These are phyloP conservation scores for Aspergillus fijiensis DNA, from an alignment of 2,329 filamentous ascomycete species.

Conservation along the genomic window DNA sequence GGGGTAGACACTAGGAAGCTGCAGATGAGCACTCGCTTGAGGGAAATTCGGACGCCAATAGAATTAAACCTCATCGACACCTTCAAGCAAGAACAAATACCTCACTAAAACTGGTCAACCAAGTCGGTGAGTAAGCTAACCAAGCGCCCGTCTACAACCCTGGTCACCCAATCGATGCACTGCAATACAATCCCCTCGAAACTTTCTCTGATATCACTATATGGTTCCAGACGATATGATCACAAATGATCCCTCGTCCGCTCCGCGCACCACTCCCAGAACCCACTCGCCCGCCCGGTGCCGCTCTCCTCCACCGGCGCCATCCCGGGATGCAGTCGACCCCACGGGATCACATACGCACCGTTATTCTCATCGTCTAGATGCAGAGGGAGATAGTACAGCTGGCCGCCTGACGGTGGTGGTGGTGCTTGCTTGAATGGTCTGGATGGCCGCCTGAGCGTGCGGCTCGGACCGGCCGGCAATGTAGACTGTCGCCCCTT, in stretches of 20 bases:
- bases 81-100: too few species aligned
- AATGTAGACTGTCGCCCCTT: constrained; percentile 12
- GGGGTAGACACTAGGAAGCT: too few species aligned
- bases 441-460: not conserved
- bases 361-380: constrained; percentile 26
- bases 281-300: constrained; percentile 6
- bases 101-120: too few species aligned
- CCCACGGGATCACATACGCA: constrained; percentile 13
- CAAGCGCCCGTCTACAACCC: too few species aligned
- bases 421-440: too few species aligned
- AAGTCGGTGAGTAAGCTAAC: too few species aligned
- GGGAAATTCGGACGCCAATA: too few species aligned
- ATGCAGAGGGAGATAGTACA: constrained; percentile 52
- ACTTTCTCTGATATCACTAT: too few species aligned
- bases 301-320: constrained; percentile 7
- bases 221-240: not conserved
- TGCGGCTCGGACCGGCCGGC: not conserved
- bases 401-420: constrained; percentile 23
- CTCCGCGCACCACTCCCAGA: constrained; percentile 12
- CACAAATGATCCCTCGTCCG: constrained; percentile 9
- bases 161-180: too few species aligned
- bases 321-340: constrained; percentile 9
- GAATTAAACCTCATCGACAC: too few species aligned
- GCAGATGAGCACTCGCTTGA: too few species aligned
- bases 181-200: too few species aligned